Percentiles rank a stretch among this genome's conserved stretches.
phyloP scores from a whole-genome alignment of 2,329 filamentous ascomycete genomes.

The Dichotomopilus funicola region DNA sequence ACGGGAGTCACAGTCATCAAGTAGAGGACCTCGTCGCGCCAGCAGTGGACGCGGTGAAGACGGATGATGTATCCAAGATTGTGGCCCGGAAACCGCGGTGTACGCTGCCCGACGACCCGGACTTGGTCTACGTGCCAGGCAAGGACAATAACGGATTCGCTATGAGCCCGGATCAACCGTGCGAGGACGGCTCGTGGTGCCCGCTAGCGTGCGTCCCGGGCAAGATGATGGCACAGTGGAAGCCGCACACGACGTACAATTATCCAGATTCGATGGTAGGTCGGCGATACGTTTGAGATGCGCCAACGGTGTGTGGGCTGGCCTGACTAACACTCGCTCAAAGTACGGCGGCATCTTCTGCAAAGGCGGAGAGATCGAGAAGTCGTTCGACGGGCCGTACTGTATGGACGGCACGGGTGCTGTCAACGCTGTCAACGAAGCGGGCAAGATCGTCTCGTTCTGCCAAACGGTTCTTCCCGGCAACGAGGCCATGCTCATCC shows the following conservation, averaged over 20 bases:
- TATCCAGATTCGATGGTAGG: slow-evolving; percentile 68
- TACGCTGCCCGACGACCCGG: slow-evolving; percentile 58
- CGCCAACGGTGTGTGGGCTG: background rate
- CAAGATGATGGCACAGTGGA: slow-evolving; percentile 74
- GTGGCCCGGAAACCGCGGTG: slow-evolving; percentile 54
- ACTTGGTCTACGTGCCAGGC: slow-evolving; percentile 63
- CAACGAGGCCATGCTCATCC: slow-evolving; percentile 77
- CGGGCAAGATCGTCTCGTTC: slow-evolving; percentile 56
- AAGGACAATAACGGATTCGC: slow-evolving; percentile 68
- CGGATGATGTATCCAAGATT: slow-evolving; percentile 26
- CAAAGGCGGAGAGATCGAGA: slow-evolving; percentile 57
- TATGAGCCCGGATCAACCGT: slow-evolving; percentile 68
- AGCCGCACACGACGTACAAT: slow-evolving; percentile 60
- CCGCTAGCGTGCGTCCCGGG: slow-evolving; percentile 71
- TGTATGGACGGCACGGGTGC: slow-evolving; percentile 63
- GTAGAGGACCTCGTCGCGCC: background rate
- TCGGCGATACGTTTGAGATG: slow-evolving; percentile 11
- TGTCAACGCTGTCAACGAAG: slow-evolving; percentile 61
- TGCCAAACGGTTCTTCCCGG: slow-evolving; percentile 76
- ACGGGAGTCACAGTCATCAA: slow-evolving; percentile 18
- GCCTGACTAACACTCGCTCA: slow-evolving; percentile 9
- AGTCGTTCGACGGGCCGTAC: slow-evolving; percentile 65
- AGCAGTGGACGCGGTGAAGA: slow-evolving; percentile 1
- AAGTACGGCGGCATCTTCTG: slow-evolving; percentile 71
- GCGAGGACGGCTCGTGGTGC: slow-evolving; percentile 62